phyloP scores from a whole-genome alignment of 2,329 filamentous ascomycete genomes.

The Trichoderma citrinoviride region DNA sequence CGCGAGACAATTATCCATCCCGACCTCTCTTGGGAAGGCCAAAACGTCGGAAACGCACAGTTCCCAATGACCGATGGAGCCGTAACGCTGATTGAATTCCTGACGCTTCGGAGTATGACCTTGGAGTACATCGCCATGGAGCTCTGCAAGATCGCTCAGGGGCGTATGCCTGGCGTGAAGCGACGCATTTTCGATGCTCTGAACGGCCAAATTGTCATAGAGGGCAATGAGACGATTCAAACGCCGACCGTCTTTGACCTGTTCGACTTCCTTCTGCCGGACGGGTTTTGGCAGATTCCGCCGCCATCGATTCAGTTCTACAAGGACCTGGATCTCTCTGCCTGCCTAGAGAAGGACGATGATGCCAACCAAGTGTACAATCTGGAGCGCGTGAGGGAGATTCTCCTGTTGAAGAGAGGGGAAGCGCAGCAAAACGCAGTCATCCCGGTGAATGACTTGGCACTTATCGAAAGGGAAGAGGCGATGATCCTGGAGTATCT shows the following conservation, averaged over 20 bases:
- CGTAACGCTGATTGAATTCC: constrained; percentile 70
- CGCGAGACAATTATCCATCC: constrained; percentile 68
- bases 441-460: constrained; percentile 48
- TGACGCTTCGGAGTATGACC: constrained; percentile 71
- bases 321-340: constrained; percentile 62
- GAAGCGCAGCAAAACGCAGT: constrained; percentile 54
- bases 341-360: constrained; percentile 60
- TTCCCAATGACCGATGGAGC: constrained; percentile 70
- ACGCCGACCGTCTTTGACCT: constrained; percentile 85
- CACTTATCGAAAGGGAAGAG: constrained; percentile 57
- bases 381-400: constrained; percentile 66
- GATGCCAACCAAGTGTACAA: constrained; percentile 63
- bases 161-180: constrained; percentile 67
- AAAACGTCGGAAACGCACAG: constrained; percentile 56
- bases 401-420: constrained; percentile 67
- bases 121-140: constrained; percentile 86
- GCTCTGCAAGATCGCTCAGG: constrained; percentile 71
- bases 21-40: constrained; percentile 70
- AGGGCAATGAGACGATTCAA: constrained; percentile 62
- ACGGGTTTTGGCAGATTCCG: constrained; percentile 49
- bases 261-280: constrained; percentile 75
- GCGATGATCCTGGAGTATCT: constrained; percentile 59
- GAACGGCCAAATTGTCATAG: constrained; percentile 69
- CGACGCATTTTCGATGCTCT: constrained; percentile 67
- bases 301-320: constrained; percentile 60